Evolutionary conservation across 495 filamentous ascomycete species (phyloP), one percentile per base, ranked within the genome.

Genomic region (Xylaria cubensis): DNA sequence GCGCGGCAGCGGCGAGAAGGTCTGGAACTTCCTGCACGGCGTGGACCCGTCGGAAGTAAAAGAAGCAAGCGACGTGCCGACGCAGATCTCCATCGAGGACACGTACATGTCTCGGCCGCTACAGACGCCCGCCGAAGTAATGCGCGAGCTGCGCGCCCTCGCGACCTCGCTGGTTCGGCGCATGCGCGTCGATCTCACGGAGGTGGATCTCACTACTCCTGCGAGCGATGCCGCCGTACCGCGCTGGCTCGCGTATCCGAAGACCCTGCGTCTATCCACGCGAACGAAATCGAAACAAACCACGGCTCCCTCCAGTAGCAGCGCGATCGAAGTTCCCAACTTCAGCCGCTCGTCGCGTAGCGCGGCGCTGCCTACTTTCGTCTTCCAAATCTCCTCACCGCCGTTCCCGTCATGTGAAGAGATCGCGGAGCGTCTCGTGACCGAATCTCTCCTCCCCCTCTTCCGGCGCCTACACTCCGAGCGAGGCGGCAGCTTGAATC

Each of bases 81-180:
- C 89, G 15, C 94, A 97, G 79, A 97, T 98, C 78, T 95, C 93
- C 80, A 97, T 98, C 72, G 95, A 98, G 77, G 94, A 98, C 78
- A 93, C 93, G 6, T 98, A 96, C 77, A 84, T 86, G 61, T 70
- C 77, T 26, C 73, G 73, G 3, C 88, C 88, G 1, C 83, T 97
- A 1, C 86, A 90, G 73, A 88, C 84, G 0, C 72, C 91, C 55
- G 79, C 88, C 3, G 85, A 90, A 58, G 88, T 93, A 3, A 46
- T 71, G 9, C 82, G 85, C 55, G 91, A 94, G 75, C 84, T 98
- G 26, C 75, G 78, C 0, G 80, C 86, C 29, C 82, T 98, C 0
- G 81, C 90, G 0, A 80, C 77, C 2, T 97, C 93, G 74, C 83
- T 98, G 13, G 82, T 98, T 39, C 88, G 88, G 59, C 87, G 95